Percentiles rank a stretch among this genome's conserved stretches.
Conservation (phyloP, 176 grass and related monocot genomes). For the Elymus sibiricus region DNA sequence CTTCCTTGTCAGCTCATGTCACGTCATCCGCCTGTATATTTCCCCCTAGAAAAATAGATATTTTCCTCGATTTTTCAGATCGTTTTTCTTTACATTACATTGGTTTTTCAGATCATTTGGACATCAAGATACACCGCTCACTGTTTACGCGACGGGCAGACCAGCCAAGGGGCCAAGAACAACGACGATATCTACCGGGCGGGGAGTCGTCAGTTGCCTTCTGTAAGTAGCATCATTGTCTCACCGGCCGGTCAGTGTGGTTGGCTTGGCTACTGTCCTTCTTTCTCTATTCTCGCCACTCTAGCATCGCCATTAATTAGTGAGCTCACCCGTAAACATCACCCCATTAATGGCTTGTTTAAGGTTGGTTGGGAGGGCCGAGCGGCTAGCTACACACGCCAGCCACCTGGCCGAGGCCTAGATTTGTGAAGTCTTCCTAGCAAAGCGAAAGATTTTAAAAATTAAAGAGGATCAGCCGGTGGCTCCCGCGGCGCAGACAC, state of each 20-base stretch:
- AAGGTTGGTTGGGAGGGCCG: background rate
- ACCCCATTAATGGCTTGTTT: background rate
- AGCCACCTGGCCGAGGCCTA: background rate
- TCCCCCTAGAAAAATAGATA: background rate
- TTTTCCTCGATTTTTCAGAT: background rate
- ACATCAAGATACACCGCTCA: background rate
- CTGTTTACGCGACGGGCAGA: slow-evolving; percentile 10
- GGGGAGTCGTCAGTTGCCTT: background rate
- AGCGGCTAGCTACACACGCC: background rate
- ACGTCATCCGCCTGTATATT: background rate
- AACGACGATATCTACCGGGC: background rate
- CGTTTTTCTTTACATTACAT: background rate
- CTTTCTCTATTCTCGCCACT: background rate
- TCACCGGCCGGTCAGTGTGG: background rate
- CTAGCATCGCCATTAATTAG: background rate
- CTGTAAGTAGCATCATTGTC: background rate
- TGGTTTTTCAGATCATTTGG: no score
- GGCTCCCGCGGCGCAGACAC: background rate
- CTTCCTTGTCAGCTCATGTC: background rate
- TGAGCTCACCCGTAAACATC: background rate
- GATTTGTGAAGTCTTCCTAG: background rate
- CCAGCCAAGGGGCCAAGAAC: background rate
- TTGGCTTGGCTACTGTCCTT: background rate
- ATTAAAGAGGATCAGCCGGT: background rate
- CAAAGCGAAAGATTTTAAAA: background rate